Evolutionary conservation across 2,329 filamentous ascomycete genomes (phyloP), one percentile per base, ranked within the genome.

Genomic region (Phaeosphaeria sp.): DNA sequence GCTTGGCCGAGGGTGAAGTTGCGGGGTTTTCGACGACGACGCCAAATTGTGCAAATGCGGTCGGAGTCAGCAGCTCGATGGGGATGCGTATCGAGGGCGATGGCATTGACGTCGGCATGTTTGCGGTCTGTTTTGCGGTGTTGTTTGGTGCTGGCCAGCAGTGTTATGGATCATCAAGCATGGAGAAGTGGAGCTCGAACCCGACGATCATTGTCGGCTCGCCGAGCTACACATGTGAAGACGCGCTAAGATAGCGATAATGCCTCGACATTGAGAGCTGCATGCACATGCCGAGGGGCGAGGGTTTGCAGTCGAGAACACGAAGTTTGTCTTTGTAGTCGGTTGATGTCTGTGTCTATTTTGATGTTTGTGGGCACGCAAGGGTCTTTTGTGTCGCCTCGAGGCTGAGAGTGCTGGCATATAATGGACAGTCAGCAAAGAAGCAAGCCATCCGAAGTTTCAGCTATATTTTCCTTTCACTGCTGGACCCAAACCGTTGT

Each of bases 1-100:
- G 82, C 77, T 64, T 68, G 30, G 66, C 53, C 21, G 66, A 67
- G 27, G 44, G 85, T 84, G 59, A 84, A 43, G 72, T 82, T 20
- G 83, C 74, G 30, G 92, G 91, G 73, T 94, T 92, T 73, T 88
- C 81, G 66, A 97, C 86, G 47, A 95, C 92, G 54, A 91, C 89
- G 74, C 95, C 95, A 77, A 96, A 99, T 44, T 86, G 83, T 15
- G 87, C 82, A 78, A 97, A 98, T 51, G 86, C 80, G 4, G 82
- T 80, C 46, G 86, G 84, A 8, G 87, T 90, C 51, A 97, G 85
- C n/a, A 87, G 86, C 65, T 84, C 80, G 8, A 90, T 84, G 22
- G 81, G 81, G 65, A 95, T 77, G 48, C 73, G 66, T 60, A 79
- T 73, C 67, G 70, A 74, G 48, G 77, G 74, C 61, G 74, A 55